phyloP scores from a whole-genome alignment of 2,329 filamentous ascomycete genomes.

The Mycogone perniciosa region DNA sequence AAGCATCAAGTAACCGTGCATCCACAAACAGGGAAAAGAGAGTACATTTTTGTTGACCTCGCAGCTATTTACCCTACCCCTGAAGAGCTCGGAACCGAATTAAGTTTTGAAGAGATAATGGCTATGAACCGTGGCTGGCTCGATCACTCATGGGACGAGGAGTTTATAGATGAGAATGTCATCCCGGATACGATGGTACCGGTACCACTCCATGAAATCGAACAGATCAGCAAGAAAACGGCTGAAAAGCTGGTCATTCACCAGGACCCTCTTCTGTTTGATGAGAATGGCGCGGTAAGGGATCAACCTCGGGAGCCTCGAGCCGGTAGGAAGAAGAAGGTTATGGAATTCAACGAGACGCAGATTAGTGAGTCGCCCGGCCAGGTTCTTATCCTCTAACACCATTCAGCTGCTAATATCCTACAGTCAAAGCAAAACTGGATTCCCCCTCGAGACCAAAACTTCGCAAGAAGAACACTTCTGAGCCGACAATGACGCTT shows the following conservation, averaged over 20 bases:
- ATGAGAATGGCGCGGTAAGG: conserved; percentile 53
- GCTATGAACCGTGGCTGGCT: conserved; percentile 69
- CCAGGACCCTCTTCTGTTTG: conserved; percentile 40
- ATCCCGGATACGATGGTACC: conserved; percentile 22
- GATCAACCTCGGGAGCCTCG: conserved; percentile 39
- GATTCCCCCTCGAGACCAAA: conserved; percentile 85
- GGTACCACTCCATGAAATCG: conserved; percentile 24
- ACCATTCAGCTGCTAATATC: conserved; percentile 22
- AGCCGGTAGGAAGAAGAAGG: conserved; percentile 63
- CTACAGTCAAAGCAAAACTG: conserved; percentile 80
- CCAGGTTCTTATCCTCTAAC: not conserved
- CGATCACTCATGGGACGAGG: conserved; percentile 49
- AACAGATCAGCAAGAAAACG: conserved; percentile 25
- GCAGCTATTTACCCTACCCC: conserved; percentile 77
- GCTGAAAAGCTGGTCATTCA: conserved; percentile 37
- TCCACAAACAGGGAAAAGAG: conserved; percentile 72
- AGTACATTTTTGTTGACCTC: conserved; percentile 82
- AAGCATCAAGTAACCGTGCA: conserved; percentile 77
- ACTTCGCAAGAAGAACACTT: conserved; percentile 65
- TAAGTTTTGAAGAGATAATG: conserved; percentile 88
- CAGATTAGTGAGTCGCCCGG: conserved; percentile 67
- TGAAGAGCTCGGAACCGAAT: conserved; percentile 63
- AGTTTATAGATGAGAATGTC: conserved; percentile 30
- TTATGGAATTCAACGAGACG: conserved; percentile 82
- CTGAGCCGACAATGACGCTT: conserved; percentile 96